Conservation (phyloP, 305 asterid species). For the Solanum hybrid region DNA sequence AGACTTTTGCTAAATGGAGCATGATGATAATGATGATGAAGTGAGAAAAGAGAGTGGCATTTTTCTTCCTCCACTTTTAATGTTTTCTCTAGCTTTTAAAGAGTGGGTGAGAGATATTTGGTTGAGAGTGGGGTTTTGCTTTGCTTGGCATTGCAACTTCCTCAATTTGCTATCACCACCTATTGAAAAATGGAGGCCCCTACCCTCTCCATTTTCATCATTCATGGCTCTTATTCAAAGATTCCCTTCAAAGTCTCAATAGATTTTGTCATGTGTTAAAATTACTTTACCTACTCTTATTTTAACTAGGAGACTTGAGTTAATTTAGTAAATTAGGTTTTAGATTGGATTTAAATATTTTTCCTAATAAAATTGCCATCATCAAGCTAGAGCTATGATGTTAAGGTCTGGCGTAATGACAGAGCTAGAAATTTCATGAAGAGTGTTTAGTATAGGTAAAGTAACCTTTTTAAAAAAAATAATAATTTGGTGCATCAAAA, state of each 20-base stretch:
- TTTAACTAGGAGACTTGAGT: neutral
- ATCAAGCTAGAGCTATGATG: neutral
- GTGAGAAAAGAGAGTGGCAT: neutral
- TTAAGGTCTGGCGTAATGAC: neutral
- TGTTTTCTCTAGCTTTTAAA: neutral
- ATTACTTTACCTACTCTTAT: conserved; percentile 4
- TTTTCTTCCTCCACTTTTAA: conserved; percentile 6
- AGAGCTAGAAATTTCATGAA: neutral
- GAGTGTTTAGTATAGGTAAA: neutral
- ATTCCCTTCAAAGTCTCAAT: neutral
- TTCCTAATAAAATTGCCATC: neutral
- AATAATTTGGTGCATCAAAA: neutral
- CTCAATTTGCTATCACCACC: conserved; percentile 23
- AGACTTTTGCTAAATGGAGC: conserved; percentile 3
- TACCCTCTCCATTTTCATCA: neutral
- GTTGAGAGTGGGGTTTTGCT: conserved; percentile 23
- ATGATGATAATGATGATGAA: conserved; percentile 27
- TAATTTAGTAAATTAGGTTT: neutral
- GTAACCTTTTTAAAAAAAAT: neutral
- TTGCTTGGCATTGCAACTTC: conserved; percentile 43
- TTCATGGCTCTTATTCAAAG: neutral
- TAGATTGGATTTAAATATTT: neutral
- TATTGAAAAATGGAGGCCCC: conserved; percentile 6
- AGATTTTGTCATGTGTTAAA: neutral
- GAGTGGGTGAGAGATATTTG: conserved; percentile 13